These are phyloP conservation scores for Spergularia bocconei DNA, from an alignment of 148 eudicot genomes.

Conservation along the genomic window DNA sequence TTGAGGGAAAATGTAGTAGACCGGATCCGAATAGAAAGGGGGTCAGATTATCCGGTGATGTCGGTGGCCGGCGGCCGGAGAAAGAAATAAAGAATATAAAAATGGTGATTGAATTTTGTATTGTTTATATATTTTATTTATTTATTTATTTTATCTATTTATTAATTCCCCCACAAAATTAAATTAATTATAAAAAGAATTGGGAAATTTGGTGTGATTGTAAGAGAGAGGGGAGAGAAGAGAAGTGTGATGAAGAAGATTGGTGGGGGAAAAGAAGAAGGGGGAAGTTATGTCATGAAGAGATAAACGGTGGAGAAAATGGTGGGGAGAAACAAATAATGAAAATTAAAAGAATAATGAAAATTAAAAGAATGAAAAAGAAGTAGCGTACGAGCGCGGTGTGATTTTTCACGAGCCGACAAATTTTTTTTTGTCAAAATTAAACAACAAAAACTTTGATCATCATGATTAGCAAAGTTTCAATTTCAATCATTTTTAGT, in stretches of 20 bases:
- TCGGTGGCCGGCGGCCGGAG: slow-evolving; percentile 18
- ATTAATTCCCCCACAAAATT: too few relatives aligned
- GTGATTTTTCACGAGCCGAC: too few relatives aligned
- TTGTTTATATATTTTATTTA: neutral
- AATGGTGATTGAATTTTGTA: too few relatives aligned
- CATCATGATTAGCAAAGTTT: too few relatives aligned
- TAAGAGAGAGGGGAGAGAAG: neutral
- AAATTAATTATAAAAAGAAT: too few relatives aligned
- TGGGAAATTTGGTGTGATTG: too few relatives aligned
- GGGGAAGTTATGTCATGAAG: neutral
- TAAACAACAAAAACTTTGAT: too few relatives aligned
- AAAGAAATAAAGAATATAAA: too few relatives aligned
- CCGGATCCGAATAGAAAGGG: slow-evolving; percentile 24
- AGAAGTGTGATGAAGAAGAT: neutral
- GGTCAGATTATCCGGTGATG: slow-evolving; percentile 10
- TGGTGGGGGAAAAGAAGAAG: neutral
- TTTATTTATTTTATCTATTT: neutral
- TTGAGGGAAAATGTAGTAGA: neutral
- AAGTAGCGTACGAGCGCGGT: too few relatives aligned
- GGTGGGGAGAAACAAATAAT: slow-evolving; percentile 5
- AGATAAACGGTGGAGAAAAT: slow-evolving; percentile 5
- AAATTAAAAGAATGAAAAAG: too few relatives aligned
- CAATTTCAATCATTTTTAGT: too few relatives aligned
- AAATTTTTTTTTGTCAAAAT: too few relatives aligned
- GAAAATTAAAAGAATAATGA: neutral